Base-by-base conservation (phyloP, 768 basidiomycete genomes). In the Clitopilus hobsonii region DNA sequence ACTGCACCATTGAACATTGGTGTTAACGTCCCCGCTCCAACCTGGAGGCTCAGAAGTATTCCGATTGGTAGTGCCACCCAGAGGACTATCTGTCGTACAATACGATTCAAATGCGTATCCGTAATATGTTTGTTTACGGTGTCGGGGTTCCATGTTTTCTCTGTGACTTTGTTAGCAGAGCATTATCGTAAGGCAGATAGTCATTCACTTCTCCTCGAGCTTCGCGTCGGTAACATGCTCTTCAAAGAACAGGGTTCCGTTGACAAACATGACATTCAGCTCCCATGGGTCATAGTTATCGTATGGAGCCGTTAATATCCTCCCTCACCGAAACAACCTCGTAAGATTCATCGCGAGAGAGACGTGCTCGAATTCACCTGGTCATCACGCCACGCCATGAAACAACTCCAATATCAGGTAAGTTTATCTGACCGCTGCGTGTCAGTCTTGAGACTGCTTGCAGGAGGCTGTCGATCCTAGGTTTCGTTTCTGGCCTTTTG, bases 61-160 rank as follows among this genome's bases (percentile, higher is more conserved):
- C 41, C 62, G 60, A 61, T 64, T 57, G 59, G 63, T 25, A 38
- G 55, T 28, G 25, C 57, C 52, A n/a, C 62, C 65, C 6, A 58
- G 58, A 7, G 76, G 77, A 1, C 66, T 65, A 18, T 75, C 73
- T 3, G 77, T 74, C 13, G 93, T 94, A 68, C 89, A 92, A 62
- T 86, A 95, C 14, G 91, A 89, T 66, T 95, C 93, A 60, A 95
- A 95, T 0, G 91, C 81, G 67, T 94, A 94, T 16, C 91, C 93
- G 66, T 86, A 91, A 67, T 95, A 95, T 7, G 79, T 78, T 63
- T 85, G 82, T 23, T 78, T 70, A 1, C 80, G 81, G 26, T 88
- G 86, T 11, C 79, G 79, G 10, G 82, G 79, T n/a, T 79, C 71
- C 71, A 87, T 77, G 55, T 86, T 72, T 52, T 88, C 81, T 64